Percentiles rank a stretch among this genome's conserved stretches.
Conservation (phyloP, 768 basidiomycete species). For the Tricholoma hemisulphureum region DNA sequence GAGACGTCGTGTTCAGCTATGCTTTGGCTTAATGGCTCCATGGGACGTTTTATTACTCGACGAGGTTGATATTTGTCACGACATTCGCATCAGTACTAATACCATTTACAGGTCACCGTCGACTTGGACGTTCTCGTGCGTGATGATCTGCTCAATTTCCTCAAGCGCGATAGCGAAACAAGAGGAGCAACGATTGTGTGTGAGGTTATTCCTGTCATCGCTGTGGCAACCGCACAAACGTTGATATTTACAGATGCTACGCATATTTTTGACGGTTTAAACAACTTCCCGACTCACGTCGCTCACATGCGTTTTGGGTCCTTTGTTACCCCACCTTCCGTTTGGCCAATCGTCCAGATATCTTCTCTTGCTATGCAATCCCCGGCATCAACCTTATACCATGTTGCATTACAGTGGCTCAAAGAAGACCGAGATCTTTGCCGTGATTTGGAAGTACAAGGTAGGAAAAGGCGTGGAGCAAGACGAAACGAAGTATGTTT, state of each 20-base stretch:
- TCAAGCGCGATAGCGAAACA: conserved; percentile 74
- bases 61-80: conserved; percentile 57
- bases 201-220: conserved; percentile 30
- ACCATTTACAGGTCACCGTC: conserved; percentile 74
- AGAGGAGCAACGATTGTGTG: conserved; percentile 89
- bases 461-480: conserved; percentile 62
- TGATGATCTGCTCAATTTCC: conserved; percentile 83
- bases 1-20: conserved; percentile 86
- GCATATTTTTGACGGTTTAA: conserved; percentile 94
- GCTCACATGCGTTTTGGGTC: conserved; percentile 87
- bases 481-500: conserved; percentile 50
- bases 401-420: conserved; percentile 83
- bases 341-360: conserved; percentile 59
- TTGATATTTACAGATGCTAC: conserved; percentile 78
- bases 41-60: conserved; percentile 95
- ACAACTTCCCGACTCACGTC: conserved; percentile 89
- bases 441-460: conserved; percentile 53
- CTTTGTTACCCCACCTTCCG: conserved; percentile 61
- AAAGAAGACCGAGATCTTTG: conserved; percentile 75
- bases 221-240: conserved; percentile 5
- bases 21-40: conserved; percentile 91
- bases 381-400: conserved; percentile 49
- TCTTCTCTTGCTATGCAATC: conserved; percentile 21
- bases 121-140: conserved; percentile 96
- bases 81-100: conserved; percentile 7